A percentile compares a stretch with the other conserved stretches of the same genome.
These are phyloP conservation scores for Crepidotus variabilis DNA, from an alignment of 768 basidiomycete species.

Conservation along the genomic window DNA sequence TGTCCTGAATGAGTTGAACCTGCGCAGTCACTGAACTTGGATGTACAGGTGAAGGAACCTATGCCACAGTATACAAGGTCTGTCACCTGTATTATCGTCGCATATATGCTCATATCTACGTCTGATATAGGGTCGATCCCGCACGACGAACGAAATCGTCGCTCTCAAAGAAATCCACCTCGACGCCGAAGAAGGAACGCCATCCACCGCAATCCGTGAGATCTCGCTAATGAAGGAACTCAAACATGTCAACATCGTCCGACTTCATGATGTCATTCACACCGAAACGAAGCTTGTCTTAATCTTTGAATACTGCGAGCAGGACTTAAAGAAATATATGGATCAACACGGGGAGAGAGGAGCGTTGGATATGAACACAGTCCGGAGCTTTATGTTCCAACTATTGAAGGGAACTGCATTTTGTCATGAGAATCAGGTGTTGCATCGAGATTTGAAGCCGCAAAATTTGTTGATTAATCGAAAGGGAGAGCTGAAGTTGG, in stretches of 20 bases:
- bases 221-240: constrained; percentile 99
- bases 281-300: constrained; percentile 97
- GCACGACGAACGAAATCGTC: constrained; percentile 98
- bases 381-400: constrained; percentile 98
- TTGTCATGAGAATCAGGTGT: constrained; percentile 97
- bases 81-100: constrained; percentile 5
- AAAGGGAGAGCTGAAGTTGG: constrained; percentile 94
- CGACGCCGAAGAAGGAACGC: constrained; percentile 98
- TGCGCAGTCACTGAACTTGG: no score
- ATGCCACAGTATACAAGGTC: constrained; percentile 97
- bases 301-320: constrained; percentile 98
- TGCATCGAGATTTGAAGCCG: constrained; percentile 97
- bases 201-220: constrained; percentile 97
- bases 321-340: constrained; percentile 99
- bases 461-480: constrained; percentile 98
- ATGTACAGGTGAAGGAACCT: constrained; percentile 80
- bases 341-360: constrained; percentile 96
- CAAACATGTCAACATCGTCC: constrained; percentile 97
- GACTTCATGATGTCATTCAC: constrained; percentile 97
- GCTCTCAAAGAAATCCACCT: constrained; percentile 99
- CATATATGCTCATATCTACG: neutral
- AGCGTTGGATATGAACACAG: constrained; percentile 84
- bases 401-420: constrained; percentile 96
- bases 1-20: constrained; percentile 1
- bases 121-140: constrained; percentile 74